Base-by-base conservation (phyloP, 495 filamentous ascomycete genomes). In the Penicillium nucicola region DNA sequence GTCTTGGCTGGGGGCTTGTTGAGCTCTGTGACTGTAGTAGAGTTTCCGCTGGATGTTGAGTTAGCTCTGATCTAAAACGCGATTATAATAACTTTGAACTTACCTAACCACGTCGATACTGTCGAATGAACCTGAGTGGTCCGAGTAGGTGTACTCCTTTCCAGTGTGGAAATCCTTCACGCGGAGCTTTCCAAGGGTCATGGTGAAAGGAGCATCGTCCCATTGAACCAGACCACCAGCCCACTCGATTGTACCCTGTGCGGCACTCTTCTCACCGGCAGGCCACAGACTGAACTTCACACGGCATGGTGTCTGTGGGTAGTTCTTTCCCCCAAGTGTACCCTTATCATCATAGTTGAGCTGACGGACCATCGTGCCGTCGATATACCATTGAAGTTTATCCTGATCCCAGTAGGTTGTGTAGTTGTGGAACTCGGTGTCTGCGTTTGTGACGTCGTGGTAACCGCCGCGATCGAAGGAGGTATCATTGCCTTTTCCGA, bases 301-400 rank as follows among this genome's bases (percentile, higher is more conserved):
- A 48, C 84, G 81, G 80, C 88, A 90, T 1, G 91, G 91, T 2
- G 90, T 92, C 68, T 97, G 92, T 3, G 93, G 93, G 68, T 88
- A 98, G 62, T 88, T 84, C 43, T 75, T 75, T 39, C 73, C 87
- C 15, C 84, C 32, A 20, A 65, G 11, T 2, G 62, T 81, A 50
- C 71, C 59, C 43, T 66, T 68, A 25, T 88, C 84, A 30, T 59
- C 65, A 37, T 68, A 71, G 18, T 58, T 58, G 20, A 96, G 70
- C 2, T 85, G 86, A 38, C 93, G 83, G 38, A 92, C 78, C 15
- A 84, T 70, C 1, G 67, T 70, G 33, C 84, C 84, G 55, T 90
- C 89, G 48, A 96, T 83, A 58, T 79, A 83, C 92, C 93, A 98
- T 32, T 89, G 74, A 38, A 95, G 79, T 54, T 82, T 80, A 22